Percentiles rank a stretch among this genome's conserved stretches.
Conservation (phyloP, 257 asterid species). For the Cordia subcordata region DNA sequence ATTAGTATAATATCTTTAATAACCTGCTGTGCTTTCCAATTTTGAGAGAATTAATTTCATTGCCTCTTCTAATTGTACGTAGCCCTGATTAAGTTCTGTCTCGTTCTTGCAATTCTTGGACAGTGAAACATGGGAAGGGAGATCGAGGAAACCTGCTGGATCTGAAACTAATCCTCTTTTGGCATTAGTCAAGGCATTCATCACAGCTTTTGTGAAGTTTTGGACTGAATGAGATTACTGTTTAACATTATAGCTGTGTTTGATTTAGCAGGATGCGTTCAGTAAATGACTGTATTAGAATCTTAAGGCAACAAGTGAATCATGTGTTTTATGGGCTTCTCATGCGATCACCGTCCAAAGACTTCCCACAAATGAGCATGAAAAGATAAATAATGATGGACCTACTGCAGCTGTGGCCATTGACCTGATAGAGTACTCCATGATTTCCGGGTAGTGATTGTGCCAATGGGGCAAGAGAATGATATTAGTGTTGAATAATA, state of each 20-base stretch:
- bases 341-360: too few relatives aligned
- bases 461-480: too few relatives aligned
- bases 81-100: too few relatives aligned
- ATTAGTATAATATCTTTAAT: not conserved
- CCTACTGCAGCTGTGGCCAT: too few relatives aligned
- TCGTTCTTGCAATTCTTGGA: constrained; percentile 3
- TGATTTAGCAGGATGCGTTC: not conserved
- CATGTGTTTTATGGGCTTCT: too few relatives aligned
- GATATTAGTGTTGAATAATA: too few relatives aligned
- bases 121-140: constrained; percentile 56
- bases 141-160: constrained; percentile 16
- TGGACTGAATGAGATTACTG: constrained; percentile 43
- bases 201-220: constrained; percentile 58
- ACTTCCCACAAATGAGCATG: too few relatives aligned
- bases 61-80: not conserved
- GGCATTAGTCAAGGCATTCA: constrained; percentile 48
- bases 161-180: constrained; percentile 44
- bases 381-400: too few relatives aligned
- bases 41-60: not conserved
- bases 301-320: too few relatives aligned
- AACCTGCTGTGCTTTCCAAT: constrained; percentile 2
- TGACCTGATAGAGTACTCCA: too few relatives aligned
- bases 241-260: not conserved
- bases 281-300: not conserved
- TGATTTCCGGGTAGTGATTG: too few relatives aligned